Evolutionary conservation across 108 stramenopile genomes (phyloP).

Genomic region (Cyclostephanos tholiformis): DNA sequence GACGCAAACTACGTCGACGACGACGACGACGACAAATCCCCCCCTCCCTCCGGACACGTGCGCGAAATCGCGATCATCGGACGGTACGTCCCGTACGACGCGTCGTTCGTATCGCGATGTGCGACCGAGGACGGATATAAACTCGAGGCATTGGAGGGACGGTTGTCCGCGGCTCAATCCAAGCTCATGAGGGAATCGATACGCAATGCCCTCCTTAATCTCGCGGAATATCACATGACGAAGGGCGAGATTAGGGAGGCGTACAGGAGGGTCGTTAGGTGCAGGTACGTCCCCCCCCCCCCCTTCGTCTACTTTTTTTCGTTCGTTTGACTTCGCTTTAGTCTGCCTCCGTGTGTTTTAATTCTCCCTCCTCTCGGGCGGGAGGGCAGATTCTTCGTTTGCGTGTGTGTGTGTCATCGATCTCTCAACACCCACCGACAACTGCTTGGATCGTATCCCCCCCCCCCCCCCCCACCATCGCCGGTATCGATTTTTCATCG

Average conservation of each 20-base stretch:
- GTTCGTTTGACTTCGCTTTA: too few relatives aligned
- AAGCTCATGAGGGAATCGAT: slow-evolving; percentile 84
- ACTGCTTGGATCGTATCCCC: not conserved
- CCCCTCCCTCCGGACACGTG: not conserved
- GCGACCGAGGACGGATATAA: not conserved
- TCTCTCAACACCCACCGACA: not conserved
- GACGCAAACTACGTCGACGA: not conserved
- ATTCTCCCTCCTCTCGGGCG: too few relatives aligned
- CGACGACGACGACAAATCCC: slow-evolving; percentile 1
- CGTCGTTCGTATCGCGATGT: not conserved
- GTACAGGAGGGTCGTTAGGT: slow-evolving; percentile 45
- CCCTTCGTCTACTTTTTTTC: too few relatives aligned
- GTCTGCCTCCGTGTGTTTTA: too few relatives aligned
- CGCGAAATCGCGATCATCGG: not conserved
- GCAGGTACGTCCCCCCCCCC: slow-evolving; percentile 15
- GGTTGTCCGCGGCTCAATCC: slow-evolving; percentile 68
- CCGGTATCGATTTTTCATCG: too few relatives aligned
- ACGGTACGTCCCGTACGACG: not conserved
- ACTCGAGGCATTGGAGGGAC: slow-evolving; percentile 52
- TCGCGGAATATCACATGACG: slow-evolving; percentile 54
- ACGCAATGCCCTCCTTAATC: slow-evolving; percentile 64
- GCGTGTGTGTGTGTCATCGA: too few relatives aligned
- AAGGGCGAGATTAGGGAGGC: slow-evolving; percentile 63
- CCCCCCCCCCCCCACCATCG: too few relatives aligned
- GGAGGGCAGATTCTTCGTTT: too few relatives aligned